These are phyloP conservation scores for Saturnispora hagleri DNA, from an alignment of 805 yeast genomes.

Conservation along the genomic window DNA sequence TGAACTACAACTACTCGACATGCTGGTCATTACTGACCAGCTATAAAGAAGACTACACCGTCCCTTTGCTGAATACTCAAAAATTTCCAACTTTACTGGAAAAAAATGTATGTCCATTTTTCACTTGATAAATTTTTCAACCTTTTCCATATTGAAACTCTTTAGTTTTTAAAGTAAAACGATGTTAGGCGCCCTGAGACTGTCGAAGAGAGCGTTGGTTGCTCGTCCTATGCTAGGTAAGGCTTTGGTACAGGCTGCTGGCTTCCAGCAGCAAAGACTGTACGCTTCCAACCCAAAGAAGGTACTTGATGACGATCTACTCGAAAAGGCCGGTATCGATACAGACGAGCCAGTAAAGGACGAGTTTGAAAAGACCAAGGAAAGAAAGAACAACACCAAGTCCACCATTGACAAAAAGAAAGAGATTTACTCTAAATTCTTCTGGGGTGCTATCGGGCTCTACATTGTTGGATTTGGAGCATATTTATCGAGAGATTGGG, in stretches of 20 bases:
- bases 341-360: slow-evolving; percentile 27
- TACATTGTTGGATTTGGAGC: slow-evolving; percentile 45
- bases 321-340: slow-evolving; percentile 80
- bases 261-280: background rate
- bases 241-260: background rate
- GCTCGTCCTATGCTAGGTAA: background rate
- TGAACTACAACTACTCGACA: background rate
- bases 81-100: background rate
- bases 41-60: background rate
- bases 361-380: slow-evolving; percentile 27
- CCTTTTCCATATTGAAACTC: background rate
- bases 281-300: slow-evolving; percentile 13
- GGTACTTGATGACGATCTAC: slow-evolving; percentile 69
- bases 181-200: slow-evolving; percentile 1
- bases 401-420: slow-evolving; percentile 74
- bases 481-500: slow-evolving; percentile 81
- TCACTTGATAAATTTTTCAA: background rate
- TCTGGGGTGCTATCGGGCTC: slow-evolving; percentile 32
- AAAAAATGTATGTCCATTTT: background rate
- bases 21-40: background rate
- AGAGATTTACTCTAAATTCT: slow-evolving; percentile 69
- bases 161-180: background rate
- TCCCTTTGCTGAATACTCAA: background rate
- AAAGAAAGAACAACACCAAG: slow-evolving; percentile 46
- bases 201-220: background rate